These are phyloP conservation scores for Colletotrichum sojae DNA, from an alignment of 2,329 filamentous ascomycete species.

Conservation along the genomic window DNA sequence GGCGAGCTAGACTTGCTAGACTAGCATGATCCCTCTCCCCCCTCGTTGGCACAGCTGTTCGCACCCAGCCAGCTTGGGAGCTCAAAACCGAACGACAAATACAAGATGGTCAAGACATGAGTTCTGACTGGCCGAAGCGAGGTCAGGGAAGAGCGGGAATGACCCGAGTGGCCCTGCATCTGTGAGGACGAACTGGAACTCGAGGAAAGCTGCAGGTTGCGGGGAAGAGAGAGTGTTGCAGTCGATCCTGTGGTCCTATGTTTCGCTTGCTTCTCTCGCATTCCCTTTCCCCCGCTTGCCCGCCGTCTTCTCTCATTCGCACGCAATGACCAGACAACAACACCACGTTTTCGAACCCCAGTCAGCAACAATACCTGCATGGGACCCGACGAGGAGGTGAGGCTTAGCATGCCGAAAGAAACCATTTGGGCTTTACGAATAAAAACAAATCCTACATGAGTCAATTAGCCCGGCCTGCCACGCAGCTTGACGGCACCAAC, in stretches of 20 bases:
- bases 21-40: background rate
- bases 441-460: background rate
- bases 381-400: background rate
- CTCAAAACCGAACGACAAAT: background rate
- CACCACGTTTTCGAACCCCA: background rate
- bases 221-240: slow-evolving; percentile 18
- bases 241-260: background rate
- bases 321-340: slow-evolving; percentile 3
- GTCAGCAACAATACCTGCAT: slow-evolving; percentile 10
- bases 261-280: background rate
- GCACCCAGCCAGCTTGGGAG: background rate
- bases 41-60: background rate
- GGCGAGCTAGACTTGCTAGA: background rate
- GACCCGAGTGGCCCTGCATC: slow-evolving; percentile 29
- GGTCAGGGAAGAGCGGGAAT: slow-evolving; percentile 18
- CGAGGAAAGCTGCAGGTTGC: slow-evolving; percentile 1
- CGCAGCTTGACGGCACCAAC: background rate
- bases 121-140: slow-evolving; percentile 10
- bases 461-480: background rate
- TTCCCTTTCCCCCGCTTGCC: background rate
- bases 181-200: background rate
- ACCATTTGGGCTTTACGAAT: slow-evolving; percentile 14
- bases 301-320: background rate
- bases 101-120: background rate
- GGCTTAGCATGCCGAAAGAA: slow-evolving; percentile 9